Evolutionary conservation across 169 alveolate species (phyloP), one percentile per base, ranked within the genome.

Genomic region (Plasmodium vivax): DNA sequence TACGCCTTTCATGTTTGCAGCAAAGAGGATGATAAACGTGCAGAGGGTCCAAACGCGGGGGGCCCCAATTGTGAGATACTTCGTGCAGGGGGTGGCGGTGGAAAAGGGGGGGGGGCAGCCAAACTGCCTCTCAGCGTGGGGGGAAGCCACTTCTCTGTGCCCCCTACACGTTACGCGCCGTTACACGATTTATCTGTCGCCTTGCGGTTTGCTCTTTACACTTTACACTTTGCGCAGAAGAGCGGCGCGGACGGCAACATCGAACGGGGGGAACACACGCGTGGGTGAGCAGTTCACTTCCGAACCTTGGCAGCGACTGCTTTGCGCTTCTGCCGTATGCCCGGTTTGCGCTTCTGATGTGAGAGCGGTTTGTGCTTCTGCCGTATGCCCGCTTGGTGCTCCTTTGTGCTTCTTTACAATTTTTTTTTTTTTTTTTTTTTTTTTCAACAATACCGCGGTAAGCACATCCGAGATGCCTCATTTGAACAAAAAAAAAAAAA

Each of bases 41-140:
- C 41, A 68, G 38, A 68, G 32, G 38, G 38, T 68, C 36, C 77
- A 27, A 23, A 68, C 1, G 32, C n/a, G 41, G n/a, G 38, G 32
- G 43, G 41, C n/a, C 77, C 77, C 77, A 68, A 68, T 68, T 68
- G 32, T 68, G 77, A 14, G 77, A 68, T 68, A 68, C 77, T 19
- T 30, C 6, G 12, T 68, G 77, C 12, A 23, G n/a, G 7, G 32
- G 41, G 32, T 9, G 9, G 34, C 27, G 38, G 38, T 27, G 14
- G 27, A 6, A n/a, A n/a, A n/a, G n/a, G n/a, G n/a, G 75, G 75
- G 34, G 36, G 34, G 36, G 36, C 16, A 62, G 75, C 36, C 9
- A 68, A 68, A 68, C 23, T 14, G 32, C 77, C 77, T 23, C 36
- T 68, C 77, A 30, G 38, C 41, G n/a, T 68, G 16, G 5, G 0